Percentiles rank a stretch among this genome's conserved stretches.
These are phyloP conservation scores for Dysphania ambrosioides DNA, from an alignment of 148 eudicot genomes.

Conservation along the genomic window DNA sequence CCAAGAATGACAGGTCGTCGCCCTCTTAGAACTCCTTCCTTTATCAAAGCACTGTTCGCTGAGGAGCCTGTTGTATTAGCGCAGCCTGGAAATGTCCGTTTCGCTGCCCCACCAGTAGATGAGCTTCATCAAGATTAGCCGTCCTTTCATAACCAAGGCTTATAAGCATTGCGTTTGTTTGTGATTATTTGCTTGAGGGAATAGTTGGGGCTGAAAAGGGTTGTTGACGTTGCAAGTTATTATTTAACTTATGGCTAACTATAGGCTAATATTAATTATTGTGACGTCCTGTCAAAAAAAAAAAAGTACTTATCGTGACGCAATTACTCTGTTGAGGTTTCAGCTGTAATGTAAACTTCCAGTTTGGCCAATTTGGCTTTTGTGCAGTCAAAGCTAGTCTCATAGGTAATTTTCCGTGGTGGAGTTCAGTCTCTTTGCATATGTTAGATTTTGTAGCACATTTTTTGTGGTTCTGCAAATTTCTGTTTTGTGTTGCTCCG, in stretches of 20 bases:
- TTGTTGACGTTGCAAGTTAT: conserved; percentile 7
- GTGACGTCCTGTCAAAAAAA: too few relatives aligned
- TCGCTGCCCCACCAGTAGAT: conserved; percentile 63
- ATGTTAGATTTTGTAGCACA: neutral
- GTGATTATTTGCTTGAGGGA: conserved; percentile 24
- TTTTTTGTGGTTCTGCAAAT: neutral
- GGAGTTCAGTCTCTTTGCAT: conserved; percentile 15
- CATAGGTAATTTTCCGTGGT: neutral
- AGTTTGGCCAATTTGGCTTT: conserved; percentile 16
- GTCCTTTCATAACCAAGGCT: conserved; percentile 13
- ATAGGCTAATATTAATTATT: conserved; percentile 17
- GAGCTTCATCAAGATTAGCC: conserved; percentile 36
- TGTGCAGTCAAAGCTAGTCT: conserved; percentile 19
- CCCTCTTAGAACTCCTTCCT: conserved; percentile 79
- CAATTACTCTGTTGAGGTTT: conserved; percentile 8
- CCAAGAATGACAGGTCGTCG: conserved; percentile 92
- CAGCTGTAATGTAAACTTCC: conserved; percentile 22
- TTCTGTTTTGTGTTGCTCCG: too few relatives aligned
- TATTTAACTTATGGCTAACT: conserved; percentile 16
- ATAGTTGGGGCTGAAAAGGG: conserved; percentile 11
- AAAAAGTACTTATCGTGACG: too few relatives aligned
- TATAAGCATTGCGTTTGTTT: conserved; percentile 23
- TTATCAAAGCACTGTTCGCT: conserved; percentile 67
- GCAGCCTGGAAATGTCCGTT: conserved; percentile 59
- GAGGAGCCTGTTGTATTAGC: conserved; percentile 90